Percentiles rank a stretch among this genome's conserved stretches.
Evolutionary conservation across 2,329 filamentous ascomycete species (phyloP).

Genomic region (Stenocarpella maydis): DNA sequence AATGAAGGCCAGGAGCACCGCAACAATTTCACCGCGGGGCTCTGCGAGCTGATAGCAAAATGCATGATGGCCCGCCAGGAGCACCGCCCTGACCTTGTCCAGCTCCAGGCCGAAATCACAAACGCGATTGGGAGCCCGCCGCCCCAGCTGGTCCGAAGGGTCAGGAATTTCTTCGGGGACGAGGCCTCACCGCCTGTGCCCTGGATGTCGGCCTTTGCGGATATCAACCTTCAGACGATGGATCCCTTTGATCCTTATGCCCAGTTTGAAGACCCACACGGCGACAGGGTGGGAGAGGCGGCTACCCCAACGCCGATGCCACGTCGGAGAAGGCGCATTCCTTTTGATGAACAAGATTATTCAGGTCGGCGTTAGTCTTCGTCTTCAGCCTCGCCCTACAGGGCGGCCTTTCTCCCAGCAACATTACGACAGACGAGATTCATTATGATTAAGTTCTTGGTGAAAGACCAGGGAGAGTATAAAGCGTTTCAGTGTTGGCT

Average conservation of each 20-base stretch:
- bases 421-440: too few relatives aligned
- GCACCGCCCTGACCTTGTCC: constrained; percentile 1
- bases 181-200: background rate
- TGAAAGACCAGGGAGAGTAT: too few relatives aligned
- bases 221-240: background rate
- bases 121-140: background rate
- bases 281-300: too few relatives aligned
- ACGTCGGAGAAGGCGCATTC: background rate
- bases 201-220: too few relatives aligned
- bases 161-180: background rate
- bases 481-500: too few relatives aligned
- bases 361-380: too few relatives aligned
- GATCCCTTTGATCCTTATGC: background rate
- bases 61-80: constrained; percentile 14
- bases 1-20: background rate
- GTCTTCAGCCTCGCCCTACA: too few relatives aligned
- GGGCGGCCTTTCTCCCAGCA: too few relatives aligned
- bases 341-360: background rate
- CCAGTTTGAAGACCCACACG: background rate
- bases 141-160: background rate
- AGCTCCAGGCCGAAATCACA: background rate
- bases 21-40: background rate
- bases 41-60: background rate
- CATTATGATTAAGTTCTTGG: too few relatives aligned
- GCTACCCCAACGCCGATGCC: background rate